Evolutionary conservation across 805 yeast species (phyloP).

Genomic region (Lachancea thermotolerans): DNA sequence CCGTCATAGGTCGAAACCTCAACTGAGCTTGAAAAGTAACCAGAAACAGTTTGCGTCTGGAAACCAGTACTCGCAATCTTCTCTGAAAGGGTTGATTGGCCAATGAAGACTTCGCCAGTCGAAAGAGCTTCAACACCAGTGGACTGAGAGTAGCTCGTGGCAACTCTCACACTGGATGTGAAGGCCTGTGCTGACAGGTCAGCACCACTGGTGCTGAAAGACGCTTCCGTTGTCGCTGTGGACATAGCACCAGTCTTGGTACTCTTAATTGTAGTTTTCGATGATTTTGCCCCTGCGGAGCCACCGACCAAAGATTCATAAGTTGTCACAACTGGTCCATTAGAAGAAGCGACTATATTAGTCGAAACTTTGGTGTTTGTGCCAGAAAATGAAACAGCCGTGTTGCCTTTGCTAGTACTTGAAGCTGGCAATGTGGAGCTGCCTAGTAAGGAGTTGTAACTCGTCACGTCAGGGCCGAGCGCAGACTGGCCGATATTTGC

Average conservation of each 20-base stretch:
- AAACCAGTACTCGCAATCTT: constrained; percentile 3
- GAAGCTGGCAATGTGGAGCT: too few species aligned
- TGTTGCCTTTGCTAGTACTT: background rate
- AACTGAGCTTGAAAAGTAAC: background rate
- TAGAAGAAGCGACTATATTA: background rate
- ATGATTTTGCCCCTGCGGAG: background rate
- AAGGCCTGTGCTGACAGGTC: background rate
- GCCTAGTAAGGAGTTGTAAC: too few species aligned
- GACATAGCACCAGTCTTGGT: background rate
- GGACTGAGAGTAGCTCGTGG: background rate
- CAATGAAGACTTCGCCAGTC: background rate
- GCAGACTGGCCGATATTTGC: too few species aligned
- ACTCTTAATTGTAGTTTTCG: background rate
- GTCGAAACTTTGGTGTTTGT: background rate
- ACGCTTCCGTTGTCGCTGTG: background rate
- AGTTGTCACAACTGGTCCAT: background rate
- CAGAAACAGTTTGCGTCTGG: background rate
- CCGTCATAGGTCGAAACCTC: constrained; percentile 3
- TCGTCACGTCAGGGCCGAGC: too few species aligned
- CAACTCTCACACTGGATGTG: background rate
- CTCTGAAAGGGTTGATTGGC: background rate
- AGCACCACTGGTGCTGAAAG: background rate
- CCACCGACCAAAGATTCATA: background rate
- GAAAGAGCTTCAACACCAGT: background rate
- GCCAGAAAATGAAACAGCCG: background rate